Conservation (phyloP, 1,284 basidiomycete genomes). For the Neonothopanus nambi region DNA sequence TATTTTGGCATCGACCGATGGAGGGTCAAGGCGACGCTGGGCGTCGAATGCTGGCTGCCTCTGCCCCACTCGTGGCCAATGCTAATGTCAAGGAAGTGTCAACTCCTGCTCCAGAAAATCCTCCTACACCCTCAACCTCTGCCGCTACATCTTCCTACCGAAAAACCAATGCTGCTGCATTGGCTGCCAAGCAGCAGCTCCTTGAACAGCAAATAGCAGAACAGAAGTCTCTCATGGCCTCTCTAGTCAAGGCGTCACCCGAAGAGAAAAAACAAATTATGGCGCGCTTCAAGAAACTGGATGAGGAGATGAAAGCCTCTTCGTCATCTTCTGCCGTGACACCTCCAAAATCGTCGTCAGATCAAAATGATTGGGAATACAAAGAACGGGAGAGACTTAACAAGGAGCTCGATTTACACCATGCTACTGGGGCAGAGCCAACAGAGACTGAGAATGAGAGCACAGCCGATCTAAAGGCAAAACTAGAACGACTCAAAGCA, state of each 20-base stretch:
- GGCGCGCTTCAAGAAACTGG: constrained; percentile 74
- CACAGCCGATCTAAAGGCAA: constrained; percentile 75
- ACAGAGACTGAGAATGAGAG: constrained; percentile 51
- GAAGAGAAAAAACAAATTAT: constrained; percentile 85
- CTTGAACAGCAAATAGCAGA: constrained; percentile 87
- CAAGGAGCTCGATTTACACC: constrained; percentile 72
- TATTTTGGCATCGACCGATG: constrained; percentile 91
- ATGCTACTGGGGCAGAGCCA: constrained; percentile 35
- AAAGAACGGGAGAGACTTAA: constrained; percentile 68
- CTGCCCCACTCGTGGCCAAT: constrained; percentile 70
- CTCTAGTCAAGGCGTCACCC: constrained; percentile 60
- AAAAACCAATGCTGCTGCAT: constrained; percentile 40
- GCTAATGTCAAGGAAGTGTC: constrained; percentile 35
- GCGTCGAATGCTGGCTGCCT: constrained; percentile 74
- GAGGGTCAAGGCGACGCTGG: constrained; percentile 83
- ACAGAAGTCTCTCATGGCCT: constrained; percentile 85
- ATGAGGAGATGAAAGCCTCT: constrained; percentile 72
- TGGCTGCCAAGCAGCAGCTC: constrained; percentile 74
- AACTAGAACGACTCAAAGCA: constrained; percentile 79
- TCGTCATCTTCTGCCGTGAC: constrained; percentile 28
- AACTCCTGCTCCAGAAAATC: constrained; percentile 15
- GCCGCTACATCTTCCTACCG: constrained; percentile 13
- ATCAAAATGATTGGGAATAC: constrained; percentile 42
- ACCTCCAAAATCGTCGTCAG: constrained; percentile 14
- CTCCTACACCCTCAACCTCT: constrained; percentile 30